phyloP scores from a whole-genome alignment of 2,329 filamentous ascomycete species.

The Penicillium sp. region DNA sequence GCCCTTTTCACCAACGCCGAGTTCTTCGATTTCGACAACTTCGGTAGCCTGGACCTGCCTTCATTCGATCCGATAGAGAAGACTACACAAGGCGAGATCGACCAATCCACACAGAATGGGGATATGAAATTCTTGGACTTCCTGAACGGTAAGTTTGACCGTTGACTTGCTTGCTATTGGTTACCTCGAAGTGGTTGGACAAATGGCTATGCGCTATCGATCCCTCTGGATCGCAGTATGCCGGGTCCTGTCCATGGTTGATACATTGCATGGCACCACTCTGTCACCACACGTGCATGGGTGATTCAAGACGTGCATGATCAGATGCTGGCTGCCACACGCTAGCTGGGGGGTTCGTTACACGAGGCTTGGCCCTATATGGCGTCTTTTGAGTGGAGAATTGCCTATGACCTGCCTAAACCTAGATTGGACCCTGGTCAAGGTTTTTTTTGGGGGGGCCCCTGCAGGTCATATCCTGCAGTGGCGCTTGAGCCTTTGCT shows the following conservation, averaged over 20 bases:
- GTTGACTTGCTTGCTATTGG: conserved; percentile 5
- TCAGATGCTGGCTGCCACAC: conserved; percentile 7
- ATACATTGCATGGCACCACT: not conserved
- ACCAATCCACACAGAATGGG: conserved; percentile 24
- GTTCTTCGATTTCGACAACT: conserved; percentile 74
- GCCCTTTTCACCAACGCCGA: conserved; percentile 80
- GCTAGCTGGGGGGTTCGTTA: not conserved
- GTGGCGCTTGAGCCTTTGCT: conserved; percentile 10
- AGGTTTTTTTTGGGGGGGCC: conserved; percentile 8
- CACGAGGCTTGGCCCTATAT: conserved; percentile 11
- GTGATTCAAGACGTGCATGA: conserved; percentile 5
- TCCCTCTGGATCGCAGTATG: conserved; percentile 15
- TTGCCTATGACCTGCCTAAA: conserved; percentile 1
- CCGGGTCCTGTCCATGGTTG: not conserved
- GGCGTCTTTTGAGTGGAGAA: conserved; percentile 15
- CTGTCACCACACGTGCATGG: not conserved
- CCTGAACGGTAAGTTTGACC: conserved; percentile 40
- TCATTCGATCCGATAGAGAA: conserved; percentile 34
- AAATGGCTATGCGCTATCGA: conserved; percentile 4
- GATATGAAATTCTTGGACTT: conserved; percentile 45
- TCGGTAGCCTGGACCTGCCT: conserved; percentile 35
- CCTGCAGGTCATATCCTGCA: conserved; percentile 12
- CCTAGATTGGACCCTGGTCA: conserved; percentile 9
- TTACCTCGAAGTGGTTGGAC: conserved; percentile 10
- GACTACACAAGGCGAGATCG: conserved; percentile 22